phyloP scores from a whole-genome alignment of 257 asterid species.

The Ophiorrhiza pumila region DNA sequence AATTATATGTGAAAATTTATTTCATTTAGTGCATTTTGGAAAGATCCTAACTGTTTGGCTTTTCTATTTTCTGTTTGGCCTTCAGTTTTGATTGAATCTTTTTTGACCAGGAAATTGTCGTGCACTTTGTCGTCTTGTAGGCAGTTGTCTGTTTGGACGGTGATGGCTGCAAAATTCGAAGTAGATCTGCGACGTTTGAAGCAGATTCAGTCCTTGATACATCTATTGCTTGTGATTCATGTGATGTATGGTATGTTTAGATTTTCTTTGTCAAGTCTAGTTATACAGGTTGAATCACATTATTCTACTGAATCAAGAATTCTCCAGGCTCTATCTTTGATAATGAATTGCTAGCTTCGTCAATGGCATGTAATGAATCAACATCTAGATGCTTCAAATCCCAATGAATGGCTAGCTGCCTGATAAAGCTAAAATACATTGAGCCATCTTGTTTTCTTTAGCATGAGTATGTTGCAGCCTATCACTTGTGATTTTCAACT shows the following conservation, averaged over 20 bases:
- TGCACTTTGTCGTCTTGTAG: conserved; percentile 52
- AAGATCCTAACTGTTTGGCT: not conserved
- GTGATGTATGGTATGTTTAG: conserved; percentile 75
- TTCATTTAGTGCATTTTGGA: not conserved
- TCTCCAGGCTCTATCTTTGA: not conserved
- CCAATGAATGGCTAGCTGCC: not conserved
- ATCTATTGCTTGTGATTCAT: conserved; percentile 96
- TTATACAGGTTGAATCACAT: not conserved
- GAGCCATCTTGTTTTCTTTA: not conserved
- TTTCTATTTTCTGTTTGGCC: conserved; percentile 9
- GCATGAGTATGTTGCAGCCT: not conserved
- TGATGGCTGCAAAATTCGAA: conserved; percentile 86
- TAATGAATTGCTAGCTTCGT: not conserved
- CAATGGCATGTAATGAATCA: not conserved
- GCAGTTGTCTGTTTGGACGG: conserved; percentile 98
- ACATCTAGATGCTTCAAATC: conserved; percentile 1
- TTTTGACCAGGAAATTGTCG: conserved; percentile 31
- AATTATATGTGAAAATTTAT: not conserved
- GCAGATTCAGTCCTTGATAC: conserved; percentile 86
- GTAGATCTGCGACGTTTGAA: conserved; percentile 56
- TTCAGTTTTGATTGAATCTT: conserved; percentile 22
- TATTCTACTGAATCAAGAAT: not conserved
- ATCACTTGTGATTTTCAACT: not conserved
- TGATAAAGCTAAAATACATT: not conserved
- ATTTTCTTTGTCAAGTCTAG: not conserved